Evolutionary conservation across 1,139 yeast species (phyloP).

Genomic region (Candida glucosophila): DNA sequence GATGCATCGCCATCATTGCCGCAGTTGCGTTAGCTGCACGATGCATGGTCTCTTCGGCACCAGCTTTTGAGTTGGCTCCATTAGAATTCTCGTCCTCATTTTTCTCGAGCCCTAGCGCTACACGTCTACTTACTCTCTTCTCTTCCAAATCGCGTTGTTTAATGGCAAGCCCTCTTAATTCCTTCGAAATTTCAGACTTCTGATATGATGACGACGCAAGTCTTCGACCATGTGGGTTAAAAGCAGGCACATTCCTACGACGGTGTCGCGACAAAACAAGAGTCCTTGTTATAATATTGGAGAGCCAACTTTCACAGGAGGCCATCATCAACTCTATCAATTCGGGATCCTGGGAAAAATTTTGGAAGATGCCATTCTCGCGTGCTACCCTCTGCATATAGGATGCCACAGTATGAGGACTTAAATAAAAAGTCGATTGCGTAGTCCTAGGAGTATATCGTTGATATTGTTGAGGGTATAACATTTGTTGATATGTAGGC

Average conservation of each 20-base stretch:
- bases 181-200: slow-evolving; percentile 67
- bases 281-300: slow-evolving; percentile 65
- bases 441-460: slow-evolving; percentile 12
- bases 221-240: slow-evolving; percentile 12
- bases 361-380: slow-evolving; percentile 60
- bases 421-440: slow-evolving; percentile 49
- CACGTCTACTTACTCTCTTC: slow-evolving; percentile 59
- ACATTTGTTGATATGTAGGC: slow-evolving; percentile 3
- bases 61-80: slow-evolving; percentile 35
- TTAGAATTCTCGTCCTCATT: slow-evolving; percentile 36
- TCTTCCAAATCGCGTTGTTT: slow-evolving; percentile 79
- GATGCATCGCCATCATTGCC: slow-evolving; percentile 85
- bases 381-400: slow-evolving; percentile 54
- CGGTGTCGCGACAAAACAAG: slow-evolving; percentile 76
- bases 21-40: slow-evolving; percentile 95
- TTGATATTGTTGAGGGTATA: slow-evolving; percentile 7
- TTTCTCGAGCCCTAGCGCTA: slow-evolving; percentile 56
- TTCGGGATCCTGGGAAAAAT: slow-evolving; percentile 50
- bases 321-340: slow-evolving; percentile 63
- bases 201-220: slow-evolving; percentile 14
- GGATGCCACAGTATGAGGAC: slow-evolving; percentile 55
- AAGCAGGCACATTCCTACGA: slow-evolving; percentile 49
- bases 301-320: slow-evolving; percentile 80
- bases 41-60: slow-evolving; percentile 77
- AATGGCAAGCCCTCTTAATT: slow-evolving; percentile 65